Base-by-base conservation (phyloP, 2,329 filamentous ascomycete species). In the Diaporthe helianthi region DNA sequence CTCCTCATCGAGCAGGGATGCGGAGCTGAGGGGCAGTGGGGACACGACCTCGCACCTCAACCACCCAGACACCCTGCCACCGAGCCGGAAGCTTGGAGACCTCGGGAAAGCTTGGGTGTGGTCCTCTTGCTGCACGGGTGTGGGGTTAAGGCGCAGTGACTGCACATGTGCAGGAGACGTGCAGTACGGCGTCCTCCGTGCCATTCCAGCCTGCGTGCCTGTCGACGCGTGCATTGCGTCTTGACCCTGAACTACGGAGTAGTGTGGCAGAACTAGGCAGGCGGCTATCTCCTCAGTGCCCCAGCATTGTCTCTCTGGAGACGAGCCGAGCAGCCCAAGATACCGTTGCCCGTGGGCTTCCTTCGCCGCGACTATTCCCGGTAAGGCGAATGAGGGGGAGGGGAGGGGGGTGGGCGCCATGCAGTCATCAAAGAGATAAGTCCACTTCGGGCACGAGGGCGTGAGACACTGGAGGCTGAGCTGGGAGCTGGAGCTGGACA, bases 141-240 rank as follows among this genome's bases (percentile, higher is more conserved):
- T 67, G 64, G 64, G 64, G 64, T 41, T 31, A n/a, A 15, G 64
- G 41, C 51, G 64, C 64, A 63, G 58, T 63, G 58, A 63, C 29
- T 63, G 58, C n/a, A n/a, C n/a, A n/a, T n/a, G n/a, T n/a, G n/a
- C 58, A 66, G 64, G 52, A 66, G 64, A 38, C 41, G 22, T 58
- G 65, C 65, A 67, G 65, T 31, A 47, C n/a, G n/a, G n/a, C n/a
- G n/a, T n/a, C n/a, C n/a, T n/a, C n/a, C n/a, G n/a, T n/a, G n/a
- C n/a, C n/a, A n/a, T n/a, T n/a, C n/a, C n/a, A n/a, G n/a, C n/a
- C n/a, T n/a, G 65, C 38, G 65, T 67, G 47, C 65, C 65, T 67
- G 65, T 58, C 41, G 51, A 58, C 54, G 65, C 44, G 22, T 67
- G 64, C 52, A 58, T 67, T 67, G 64, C 51, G 26, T 67, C 52